Evolutionary conservation across 495 filamentous ascomycete species (phyloP), one percentile per base, ranked within the genome.

Genomic region (Neurospora sp.): DNA sequence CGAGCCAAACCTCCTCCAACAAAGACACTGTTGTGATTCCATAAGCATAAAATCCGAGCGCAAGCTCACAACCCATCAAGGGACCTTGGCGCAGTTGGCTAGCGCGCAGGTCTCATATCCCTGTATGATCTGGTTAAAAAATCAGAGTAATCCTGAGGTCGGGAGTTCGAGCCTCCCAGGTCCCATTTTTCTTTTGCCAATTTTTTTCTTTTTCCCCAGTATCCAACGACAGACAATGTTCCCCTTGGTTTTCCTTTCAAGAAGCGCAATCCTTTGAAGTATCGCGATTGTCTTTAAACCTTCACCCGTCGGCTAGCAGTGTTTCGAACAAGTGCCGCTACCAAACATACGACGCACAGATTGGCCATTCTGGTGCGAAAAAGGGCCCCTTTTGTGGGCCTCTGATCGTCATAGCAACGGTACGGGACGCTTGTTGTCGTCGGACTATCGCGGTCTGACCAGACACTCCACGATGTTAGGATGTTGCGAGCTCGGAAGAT

Each of bases 91-190:
- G 69, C 73, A 75, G 73, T 70, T 73, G 73, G 71, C 53, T 75
- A 75, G 73, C 69, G 73, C 73, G 73, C 70, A 70, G 71, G 73
- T 74, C 73, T 74, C 73, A 74, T 74, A 74, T 12, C 10, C 53
- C 22, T 16, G 68, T 39, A 73, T 74, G 73, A 74, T 74, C 72
- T 74, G 71, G 37, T 74, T 68, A 37, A 31, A 74, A 71, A 73
- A 35, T 70, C 65, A 73, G 73, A 73, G 73, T 40, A 61, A 74
- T 74, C 73, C 71, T 70, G 70, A 75, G 73, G 71, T 75, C 73
- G 73, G 72, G 73, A 75, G 73, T 75, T 75, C 73, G 73, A 75
- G 68, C 73, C 73, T 75, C 73, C 72, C 73, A 73, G 35, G 73
- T 75, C 45, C 41, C 73, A 75, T 70, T 61, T 70, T 61, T 22